Conservation (phyloP, 75 land plant genomes). For the Pseudotsuga menziesii region DNA sequence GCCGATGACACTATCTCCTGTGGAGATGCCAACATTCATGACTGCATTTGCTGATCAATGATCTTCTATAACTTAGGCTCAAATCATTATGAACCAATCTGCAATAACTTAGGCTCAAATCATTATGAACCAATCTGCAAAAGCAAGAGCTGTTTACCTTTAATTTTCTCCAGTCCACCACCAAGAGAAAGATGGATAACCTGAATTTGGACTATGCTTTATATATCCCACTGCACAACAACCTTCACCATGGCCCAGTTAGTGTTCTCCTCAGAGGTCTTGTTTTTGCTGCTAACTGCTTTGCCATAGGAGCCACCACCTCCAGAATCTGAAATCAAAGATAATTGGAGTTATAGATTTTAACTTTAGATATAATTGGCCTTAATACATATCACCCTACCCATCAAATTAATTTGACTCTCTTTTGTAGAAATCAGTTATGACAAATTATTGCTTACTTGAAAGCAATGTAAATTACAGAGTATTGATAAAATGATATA, state of each 20-base stretch:
- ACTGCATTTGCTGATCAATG: background rate
- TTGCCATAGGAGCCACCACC: conserved; percentile 1
- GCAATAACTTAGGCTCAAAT: background rate
- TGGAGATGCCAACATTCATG: background rate
- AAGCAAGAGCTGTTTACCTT: background rate
- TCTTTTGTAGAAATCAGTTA: too few species aligned
- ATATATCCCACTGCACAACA: background rate
- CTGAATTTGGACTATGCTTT: conserved; percentile 1
- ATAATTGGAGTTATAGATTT: background rate
- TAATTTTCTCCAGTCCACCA: background rate
- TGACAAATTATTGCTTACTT: too few species aligned
- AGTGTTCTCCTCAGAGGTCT: conserved; percentile 6
- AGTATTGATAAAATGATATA: background rate
- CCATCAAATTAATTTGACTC: too few species aligned
- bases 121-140: background rate
- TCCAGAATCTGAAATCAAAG: conserved; percentile 7
- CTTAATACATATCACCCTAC: too few species aligned
- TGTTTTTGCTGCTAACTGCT: background rate
- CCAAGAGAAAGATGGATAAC: background rate
- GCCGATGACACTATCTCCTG: conserved; percentile 3
- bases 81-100: background rate
- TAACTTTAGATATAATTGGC: background rate
- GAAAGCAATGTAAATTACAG: background rate
- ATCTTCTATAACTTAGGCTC: background rate
- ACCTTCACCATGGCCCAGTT: conserved; percentile 3